Evolutionary conservation across 106 monocot genomes (phyloP), one percentile per base, ranked within the genome.

Genomic region (Amphibolis antarctica): DNA sequence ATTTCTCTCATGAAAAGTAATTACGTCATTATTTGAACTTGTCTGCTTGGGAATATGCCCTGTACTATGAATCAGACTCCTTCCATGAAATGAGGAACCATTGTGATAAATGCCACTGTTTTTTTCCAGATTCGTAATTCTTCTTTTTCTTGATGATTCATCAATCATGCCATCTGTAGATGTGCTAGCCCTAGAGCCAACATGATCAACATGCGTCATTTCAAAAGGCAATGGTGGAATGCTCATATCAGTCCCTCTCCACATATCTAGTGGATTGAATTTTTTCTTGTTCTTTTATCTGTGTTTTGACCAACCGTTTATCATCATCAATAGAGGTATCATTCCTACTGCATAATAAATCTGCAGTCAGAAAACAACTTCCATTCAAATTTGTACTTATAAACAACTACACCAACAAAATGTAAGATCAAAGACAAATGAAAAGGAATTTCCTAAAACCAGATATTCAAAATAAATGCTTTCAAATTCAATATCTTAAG

Each of bases 81-180:
- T 50, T 5, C 27, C 42, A 44, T 27, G 24, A 23, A 56, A 9
- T 52, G 28, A 11, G 53, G 62, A 53, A 9, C 53, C 45, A 43
- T 53, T 21, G 61, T 57, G 19, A 60, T 60, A 60, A 10, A 60
- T 60, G 60, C n/a, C 6, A 42, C 42, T 43, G 36, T 43, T 28
- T 30, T 61, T 61, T 7, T 10, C 17, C 42, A 61, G 3, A 53
- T 62, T 69, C 53, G 59, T 22, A 9, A 44, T 24, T 69, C 69
- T 83, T 76, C 75, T 69, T 76, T 76, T 76, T 28, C 58, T 72
- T 57, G 75, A 72, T 58, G 52, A 60, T 31, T 72, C 79, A 26
- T 21, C 62, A 30, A 67, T 42, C 62, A 57, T 53, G 13, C 43
- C 53, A 62, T 57, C 56, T n/a, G 45, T 14, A 64, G 42, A 44